Evolutionary conservation across 352 stramenopile species (phyloP).

Genomic region (Phytophthora hibernalis): DNA sequence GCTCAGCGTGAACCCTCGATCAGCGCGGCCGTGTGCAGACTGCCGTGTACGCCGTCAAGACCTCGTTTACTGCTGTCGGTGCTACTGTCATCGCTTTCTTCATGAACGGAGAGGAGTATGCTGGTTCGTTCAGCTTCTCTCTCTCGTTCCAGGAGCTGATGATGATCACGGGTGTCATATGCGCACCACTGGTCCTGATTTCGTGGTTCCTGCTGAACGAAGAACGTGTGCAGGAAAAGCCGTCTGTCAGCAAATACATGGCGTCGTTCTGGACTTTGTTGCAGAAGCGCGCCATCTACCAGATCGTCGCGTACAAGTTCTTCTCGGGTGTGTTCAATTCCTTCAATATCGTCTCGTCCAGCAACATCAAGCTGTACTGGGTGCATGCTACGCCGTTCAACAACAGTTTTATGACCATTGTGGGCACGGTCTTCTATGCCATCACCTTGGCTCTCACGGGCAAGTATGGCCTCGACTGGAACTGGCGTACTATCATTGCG

Average conservation of each 20-base stretch:
- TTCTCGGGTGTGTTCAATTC: conserved; percentile 64
- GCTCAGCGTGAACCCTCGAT: conserved; percentile 57
- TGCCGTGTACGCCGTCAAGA: conserved; percentile 55
- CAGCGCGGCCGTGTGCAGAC: conserved; percentile 55
- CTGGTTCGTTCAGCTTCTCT: conserved; percentile 48
- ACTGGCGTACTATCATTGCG: conserved; percentile 61
- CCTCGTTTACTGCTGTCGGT: conserved; percentile 47
- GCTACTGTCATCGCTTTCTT: conserved; percentile 50
- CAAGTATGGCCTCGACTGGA: conserved; percentile 61
- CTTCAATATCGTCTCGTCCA: conserved; percentile 62
- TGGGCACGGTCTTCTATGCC: conserved; percentile 53
- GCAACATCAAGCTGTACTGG: conserved; percentile 62
- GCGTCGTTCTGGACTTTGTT: conserved; percentile 55
- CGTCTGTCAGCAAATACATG: conserved; percentile 41
- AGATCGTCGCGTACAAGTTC: conserved; percentile 68
- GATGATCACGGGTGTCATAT: conserved; percentile 45
- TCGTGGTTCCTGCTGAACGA: conserved; percentile 51
- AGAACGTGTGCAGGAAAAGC: conserved; percentile 29
- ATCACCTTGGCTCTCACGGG: conserved; percentile 46
- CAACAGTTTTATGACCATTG: conserved; percentile 56
- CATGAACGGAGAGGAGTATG: conserved; percentile 59
- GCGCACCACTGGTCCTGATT: conserved; percentile 37
- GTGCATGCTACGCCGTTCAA: conserved; percentile 66
- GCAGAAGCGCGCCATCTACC: conserved; percentile 49
- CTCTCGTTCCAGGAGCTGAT: conserved; percentile 54